phyloP scores from a whole-genome alignment of 1,284 basidiomycete species.

The Xerocomus minutiporus region DNA sequence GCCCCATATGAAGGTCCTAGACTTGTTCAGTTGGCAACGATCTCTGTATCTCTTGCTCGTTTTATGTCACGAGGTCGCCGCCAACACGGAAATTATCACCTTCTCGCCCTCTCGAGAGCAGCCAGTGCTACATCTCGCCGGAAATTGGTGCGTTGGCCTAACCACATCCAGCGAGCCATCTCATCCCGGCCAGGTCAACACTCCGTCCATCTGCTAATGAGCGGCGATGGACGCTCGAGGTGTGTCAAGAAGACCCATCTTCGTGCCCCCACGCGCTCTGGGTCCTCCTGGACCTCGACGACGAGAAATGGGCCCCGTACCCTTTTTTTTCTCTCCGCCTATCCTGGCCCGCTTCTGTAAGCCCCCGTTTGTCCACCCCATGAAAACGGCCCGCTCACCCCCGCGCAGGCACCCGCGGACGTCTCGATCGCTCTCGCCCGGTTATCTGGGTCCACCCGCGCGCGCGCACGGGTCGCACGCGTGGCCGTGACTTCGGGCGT shows the following conservation, averaged over 20 bases:
- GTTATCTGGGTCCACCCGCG: constrained; percentile 17
- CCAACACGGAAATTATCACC: constrained; percentile 66
- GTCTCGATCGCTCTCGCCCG: no score
- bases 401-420: constrained; percentile 36
- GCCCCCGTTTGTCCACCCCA: constrained; percentile 16
- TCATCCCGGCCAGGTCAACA: constrained; percentile 26
- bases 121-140: constrained; percentile 21
- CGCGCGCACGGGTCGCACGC: constrained; percentile 44
- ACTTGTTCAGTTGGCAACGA: constrained; percentile 8
- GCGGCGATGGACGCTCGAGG: constrained; percentile 32
- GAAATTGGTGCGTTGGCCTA: constrained; percentile 37
- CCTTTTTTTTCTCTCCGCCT: constrained; percentile 37
- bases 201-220: constrained; percentile 30
- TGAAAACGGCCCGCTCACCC: not conserved
- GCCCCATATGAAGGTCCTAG: not conserved
- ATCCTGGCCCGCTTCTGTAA: constrained; percentile 64
- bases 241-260: no score
- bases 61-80: constrained; percentile 32
- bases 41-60: constrained; percentile 21
- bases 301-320: constrained; percentile 42
- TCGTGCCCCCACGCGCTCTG: constrained; percentile 36
- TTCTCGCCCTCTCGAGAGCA: constrained; percentile 38
- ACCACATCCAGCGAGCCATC: constrained; percentile 16
- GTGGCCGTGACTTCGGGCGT: no score
- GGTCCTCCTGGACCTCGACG: constrained; percentile 51